Base-by-base conservation (phyloP, 2,329 filamentous ascomycete genomes). In the Talaromyces pinophilus region DNA sequence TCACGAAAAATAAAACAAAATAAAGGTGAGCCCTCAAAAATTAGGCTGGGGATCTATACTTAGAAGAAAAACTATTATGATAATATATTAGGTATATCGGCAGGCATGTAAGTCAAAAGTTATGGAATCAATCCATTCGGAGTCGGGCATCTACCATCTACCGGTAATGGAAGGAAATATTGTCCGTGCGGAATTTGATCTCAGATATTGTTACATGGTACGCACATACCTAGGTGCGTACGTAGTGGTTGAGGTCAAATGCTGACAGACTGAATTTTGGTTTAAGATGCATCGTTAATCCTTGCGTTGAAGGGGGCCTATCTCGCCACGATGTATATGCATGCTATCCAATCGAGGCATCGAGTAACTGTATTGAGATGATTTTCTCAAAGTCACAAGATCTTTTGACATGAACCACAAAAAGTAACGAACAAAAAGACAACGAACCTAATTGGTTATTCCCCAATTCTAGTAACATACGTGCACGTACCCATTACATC, bases 401-500 rank as follows among this genome's bases (percentile, higher is more conserved):
- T 38, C 33, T 22, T 8, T 57, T 40, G 30, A 40, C 54, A 38
- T 17, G 33, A 57, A 22, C 54, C 11, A 38, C 19, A 57, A 57
- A 57, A 57, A 25, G 54, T 40, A 57, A 38, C 19, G 33, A 57
- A 38, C n/a, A 25, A 57, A 15, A 57, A 8, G 10, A 25, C 25
- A 52, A 30, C 22, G 48, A 17, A 30, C 19, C 50, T 33, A 57
- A 38, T 19, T 57, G 3, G 30, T 10, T 22, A 22, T 15, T 22
- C 30, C 6, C 50, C 3, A 22, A 35, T 22, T 3, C n/a, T 19
- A 38, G n/a, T 57, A 38, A 22, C 30, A 19, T 5, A n/a, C 17
- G 52, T 55, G 52, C 52, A 55, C 52, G 28, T 55, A 55, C 52
- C 52, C 52, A 38, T 57, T 35, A 38, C 52, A 57, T 38, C 33